Percentiles rank a stretch among this genome's conserved stretches.
These are phyloP conservation scores for Circinella umbellata DNA, from an alignment of 371 early-diverging fungal species.

Conservation along the genomic window DNA sequence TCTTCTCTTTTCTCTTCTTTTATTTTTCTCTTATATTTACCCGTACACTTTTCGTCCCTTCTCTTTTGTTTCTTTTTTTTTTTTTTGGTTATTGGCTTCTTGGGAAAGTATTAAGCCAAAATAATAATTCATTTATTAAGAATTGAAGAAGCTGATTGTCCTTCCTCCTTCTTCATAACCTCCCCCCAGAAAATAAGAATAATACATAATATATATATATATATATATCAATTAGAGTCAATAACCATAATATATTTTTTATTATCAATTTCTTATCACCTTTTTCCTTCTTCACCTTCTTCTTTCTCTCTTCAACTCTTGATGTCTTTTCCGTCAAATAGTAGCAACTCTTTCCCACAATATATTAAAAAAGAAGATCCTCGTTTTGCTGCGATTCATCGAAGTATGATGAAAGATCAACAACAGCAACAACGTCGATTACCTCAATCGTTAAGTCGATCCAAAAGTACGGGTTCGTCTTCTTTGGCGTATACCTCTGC, in stretches of 20 bases:
- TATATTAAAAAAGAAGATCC: slow-evolving; percentile 6
- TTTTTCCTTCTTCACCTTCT: neutral
- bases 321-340: neutral
- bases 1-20: neutral
- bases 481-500: neutral
- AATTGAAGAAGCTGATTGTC: too few relatives aligned
- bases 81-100: neutral
- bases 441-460: slow-evolving; percentile 3
- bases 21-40: neutral
- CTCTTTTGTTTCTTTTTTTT: slow-evolving; percentile 6
- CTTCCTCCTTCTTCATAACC: too few relatives aligned
- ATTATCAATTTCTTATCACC: too few relatives aligned
- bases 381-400: slow-evolving; percentile 1
- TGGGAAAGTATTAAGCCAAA: neutral
- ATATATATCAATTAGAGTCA: too few relatives aligned
- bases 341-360: slow-evolving; percentile 3
- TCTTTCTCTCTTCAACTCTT: too few relatives aligned
- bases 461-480: slow-evolving; percentile 17
- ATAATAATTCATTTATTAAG: too few relatives aligned
- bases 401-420: slow-evolving; percentile 3
- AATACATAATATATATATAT: too few relatives aligned
- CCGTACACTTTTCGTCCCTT: neutral
- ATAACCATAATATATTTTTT: too few relatives aligned
- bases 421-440: neutral
- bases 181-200: too few relatives aligned